A percentile compares a stretch with the other conserved stretches of the same genome.
Conservation (phyloP, 2,329 filamentous ascomycete genomes). For the Fusarium foetens region DNA sequence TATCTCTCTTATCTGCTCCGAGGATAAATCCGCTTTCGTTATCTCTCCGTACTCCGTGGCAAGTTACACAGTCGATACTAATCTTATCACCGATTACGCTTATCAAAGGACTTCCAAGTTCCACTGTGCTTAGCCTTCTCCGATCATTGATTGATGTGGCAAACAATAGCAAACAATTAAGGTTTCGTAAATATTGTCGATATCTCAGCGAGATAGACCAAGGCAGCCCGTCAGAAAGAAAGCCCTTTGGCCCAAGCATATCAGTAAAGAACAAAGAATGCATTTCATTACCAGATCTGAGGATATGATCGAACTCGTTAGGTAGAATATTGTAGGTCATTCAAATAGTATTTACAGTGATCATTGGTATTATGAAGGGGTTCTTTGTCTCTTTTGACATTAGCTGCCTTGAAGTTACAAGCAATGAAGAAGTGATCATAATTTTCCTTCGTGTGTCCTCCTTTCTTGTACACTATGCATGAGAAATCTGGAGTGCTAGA, state of each 20-base stretch:
- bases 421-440: background rate
- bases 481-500: background rate
- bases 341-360: background rate
- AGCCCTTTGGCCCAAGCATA: too few species aligned
- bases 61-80: background rate
- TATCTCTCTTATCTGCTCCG: slow-evolving; percentile 23
- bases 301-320: background rate
- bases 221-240: background rate
- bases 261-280: background rate
- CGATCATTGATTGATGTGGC: too few species aligned
- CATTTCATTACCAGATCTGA: background rate
- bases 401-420: background rate
- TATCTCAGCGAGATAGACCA: background rate
- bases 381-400: background rate
- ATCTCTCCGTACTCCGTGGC: background rate
- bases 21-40: background rate
- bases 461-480: background rate
- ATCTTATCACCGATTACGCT: background rate
- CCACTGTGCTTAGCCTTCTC: background rate
- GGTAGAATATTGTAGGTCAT: too few species aligned
- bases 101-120: background rate
- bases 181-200: background rate
- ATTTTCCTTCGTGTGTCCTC: background rate
- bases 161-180: background rate
- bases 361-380: too few species aligned